Conservation (phyloP, 2,329 filamentous ascomycete species). For the Nectriaceae sp. region DNA sequence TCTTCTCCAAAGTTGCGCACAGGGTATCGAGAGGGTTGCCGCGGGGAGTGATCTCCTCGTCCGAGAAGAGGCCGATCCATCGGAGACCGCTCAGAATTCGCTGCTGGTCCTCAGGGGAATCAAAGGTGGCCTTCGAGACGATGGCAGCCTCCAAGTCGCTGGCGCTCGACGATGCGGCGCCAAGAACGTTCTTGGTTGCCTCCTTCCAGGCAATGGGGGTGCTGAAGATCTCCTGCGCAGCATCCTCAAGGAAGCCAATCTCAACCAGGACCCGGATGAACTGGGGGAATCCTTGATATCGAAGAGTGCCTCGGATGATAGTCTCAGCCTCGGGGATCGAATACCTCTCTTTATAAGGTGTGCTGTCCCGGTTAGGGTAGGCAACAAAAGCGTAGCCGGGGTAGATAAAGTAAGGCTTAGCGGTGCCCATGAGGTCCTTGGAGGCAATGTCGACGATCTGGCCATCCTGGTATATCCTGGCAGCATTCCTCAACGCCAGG, state of each 20-base stretch:
- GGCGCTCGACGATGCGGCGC: conserved; percentile 65
- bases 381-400: conserved; percentile 84
- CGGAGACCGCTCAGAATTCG: conserved; percentile 71
- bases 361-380: conserved; percentile 92
- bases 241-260: conserved; percentile 83
- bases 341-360: conserved; percentile 85
- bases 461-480: conserved; percentile 79
- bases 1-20: conserved; percentile 62
- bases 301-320: conserved; percentile 77
- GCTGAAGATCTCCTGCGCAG: conserved; percentile 65
- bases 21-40: conserved; percentile 71
- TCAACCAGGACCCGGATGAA: conserved; percentile 88
- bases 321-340: conserved; percentile 91
- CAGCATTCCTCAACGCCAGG: conserved; percentile 83
- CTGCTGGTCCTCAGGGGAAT: conserved; percentile 64
- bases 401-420: conserved; percentile 91
- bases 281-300: conserved; percentile 88
- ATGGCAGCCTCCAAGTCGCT: conserved; percentile 74
- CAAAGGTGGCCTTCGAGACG: conserved; percentile 59
- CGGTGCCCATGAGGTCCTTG: conserved; percentile 78
- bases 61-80: conserved; percentile 62
- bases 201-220: conserved; percentile 78
- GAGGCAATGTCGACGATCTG: conserved; percentile 67
- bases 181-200: conserved; percentile 76
- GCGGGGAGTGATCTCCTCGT: conserved; percentile 58